Evolutionary conservation across 2,329 filamentous ascomycete genomes (phyloP).

Genomic region (Xylariaceae sp.): DNA sequence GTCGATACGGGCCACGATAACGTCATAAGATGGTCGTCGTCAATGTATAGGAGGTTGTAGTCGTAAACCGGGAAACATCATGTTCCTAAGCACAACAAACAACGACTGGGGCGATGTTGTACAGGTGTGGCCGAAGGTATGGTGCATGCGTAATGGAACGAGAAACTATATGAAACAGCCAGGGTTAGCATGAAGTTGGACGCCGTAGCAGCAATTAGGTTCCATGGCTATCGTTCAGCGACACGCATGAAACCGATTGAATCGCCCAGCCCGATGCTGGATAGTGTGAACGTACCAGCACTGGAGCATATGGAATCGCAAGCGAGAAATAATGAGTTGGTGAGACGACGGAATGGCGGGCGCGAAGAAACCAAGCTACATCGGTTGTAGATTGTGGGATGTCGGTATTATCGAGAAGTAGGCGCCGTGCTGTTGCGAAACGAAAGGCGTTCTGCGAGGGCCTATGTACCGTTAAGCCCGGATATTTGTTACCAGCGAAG

Average conservation of each 20-base stretch:
- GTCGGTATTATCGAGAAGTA: constrained; percentile 8
- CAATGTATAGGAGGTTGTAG: constrained; percentile 38
- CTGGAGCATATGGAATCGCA: constrained; percentile 12
- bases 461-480: constrained; percentile 3
- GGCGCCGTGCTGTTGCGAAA: constrained; percentile 9
- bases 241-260: too few species aligned
- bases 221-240: constrained; percentile 7
- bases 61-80: constrained; percentile 37
- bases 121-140: constrained; percentile 18
- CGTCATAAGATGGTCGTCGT: constrained; percentile 27
- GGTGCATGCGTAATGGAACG: constrained; percentile 19
- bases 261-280: constrained; percentile 13
- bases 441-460: constrained; percentile 9
- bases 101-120: constrained; percentile 18
- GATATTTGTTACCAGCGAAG: too few species aligned
- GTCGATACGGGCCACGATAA: constrained; percentile 6
- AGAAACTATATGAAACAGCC: constrained; percentile 25
- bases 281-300: constrained; percentile 4
- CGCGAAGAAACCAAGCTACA: constrained; percentile 9
- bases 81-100: constrained; percentile 26
- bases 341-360: constrained; percentile 1
- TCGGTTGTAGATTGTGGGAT: constrained; percentile 8
- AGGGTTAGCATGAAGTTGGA: constrained; percentile 25
- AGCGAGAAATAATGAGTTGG: constrained; percentile 4
- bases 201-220: constrained; percentile 20